Evolutionary conservation across 192 early-diverging fungal genomes (phyloP).

Genomic region (Coemansia erecta): DNA sequence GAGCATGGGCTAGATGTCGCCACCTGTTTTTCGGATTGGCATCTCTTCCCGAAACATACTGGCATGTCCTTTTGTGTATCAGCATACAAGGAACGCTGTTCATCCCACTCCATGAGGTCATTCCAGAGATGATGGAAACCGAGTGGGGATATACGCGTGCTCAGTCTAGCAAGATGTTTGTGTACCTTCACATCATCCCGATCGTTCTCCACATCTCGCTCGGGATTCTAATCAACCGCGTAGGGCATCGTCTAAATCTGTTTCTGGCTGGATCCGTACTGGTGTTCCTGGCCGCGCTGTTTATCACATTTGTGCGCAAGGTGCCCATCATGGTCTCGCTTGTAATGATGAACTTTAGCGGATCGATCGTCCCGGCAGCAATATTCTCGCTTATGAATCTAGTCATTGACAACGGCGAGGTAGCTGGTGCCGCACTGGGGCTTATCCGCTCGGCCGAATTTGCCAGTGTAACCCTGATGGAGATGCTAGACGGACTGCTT

Average conservation of each 20-base stretch:
- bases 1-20: constrained; percentile 28
- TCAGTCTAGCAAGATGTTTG: constrained; percentile 48
- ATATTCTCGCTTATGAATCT: constrained; percentile 51
- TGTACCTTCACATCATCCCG: constrained; percentile 56
- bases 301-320: constrained; percentile 34
- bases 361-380: constrained; percentile 40
- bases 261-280: constrained; percentile 40
- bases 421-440: constrained; percentile 51
- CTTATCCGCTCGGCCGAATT: constrained; percentile 53
- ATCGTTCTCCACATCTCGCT: constrained; percentile 55
- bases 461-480: constrained; percentile 53
- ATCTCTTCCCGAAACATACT: constrained; percentile 51
- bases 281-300: constrained; percentile 37
- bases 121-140: constrained; percentile 53
- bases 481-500: constrained; percentile 53
- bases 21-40: constrained; percentile 38
- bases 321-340: constrained; percentile 40
- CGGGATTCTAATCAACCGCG: constrained; percentile 59
- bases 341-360: constrained; percentile 43
- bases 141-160: constrained; percentile 48
- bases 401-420: constrained; percentile 47
- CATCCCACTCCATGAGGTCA: constrained; percentile 48
- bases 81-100: constrained; percentile 49
- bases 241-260: constrained; percentile 53
- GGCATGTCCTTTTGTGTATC: constrained; percentile 47